Conservation (phyloP, 1,284 basidiomycete species). For the Tylopilus microsporus region DNA sequence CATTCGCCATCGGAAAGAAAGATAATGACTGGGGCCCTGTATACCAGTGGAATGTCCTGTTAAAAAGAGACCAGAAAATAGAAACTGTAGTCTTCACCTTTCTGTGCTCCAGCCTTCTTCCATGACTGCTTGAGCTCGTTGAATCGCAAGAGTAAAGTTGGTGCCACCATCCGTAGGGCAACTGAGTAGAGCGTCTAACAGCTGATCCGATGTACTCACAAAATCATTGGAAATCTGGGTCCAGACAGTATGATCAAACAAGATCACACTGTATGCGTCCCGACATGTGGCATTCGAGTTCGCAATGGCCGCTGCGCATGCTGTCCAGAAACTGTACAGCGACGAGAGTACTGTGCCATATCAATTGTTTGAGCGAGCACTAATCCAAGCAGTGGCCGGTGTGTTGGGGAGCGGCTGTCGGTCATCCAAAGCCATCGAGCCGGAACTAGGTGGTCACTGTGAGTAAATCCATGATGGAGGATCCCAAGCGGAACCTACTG, state of each 20-base stretch:
- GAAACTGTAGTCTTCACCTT: conserved; percentile 33
- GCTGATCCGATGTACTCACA: conserved; percentile 41
- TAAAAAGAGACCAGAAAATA: too few relatives aligned
- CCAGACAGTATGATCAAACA: conserved; percentile 21
- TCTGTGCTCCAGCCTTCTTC: conserved; percentile 51
- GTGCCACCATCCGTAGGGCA: conserved; percentile 41
- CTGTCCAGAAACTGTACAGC: conserved; percentile 29
- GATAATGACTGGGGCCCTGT: conserved; percentile 43
- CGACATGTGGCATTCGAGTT: too few relatives aligned
- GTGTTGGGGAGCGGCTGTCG: conserved; percentile 43
- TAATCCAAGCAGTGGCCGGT: conserved; percentile 41
- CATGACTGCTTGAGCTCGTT: conserved; percentile 10
- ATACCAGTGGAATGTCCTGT: not conserved
- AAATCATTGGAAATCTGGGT: conserved; percentile 46
- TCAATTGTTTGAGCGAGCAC: not conserved
- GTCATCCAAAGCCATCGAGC: conserved; percentile 36
- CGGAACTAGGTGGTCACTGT: too few relatives aligned
- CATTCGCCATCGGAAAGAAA: too few relatives aligned
- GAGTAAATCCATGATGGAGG: too few relatives aligned
- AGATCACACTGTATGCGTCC: too few relatives aligned
- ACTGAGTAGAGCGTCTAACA: conserved; percentile 40
- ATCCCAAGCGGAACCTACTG: too few relatives aligned
- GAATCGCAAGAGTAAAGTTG: conserved; percentile 32
- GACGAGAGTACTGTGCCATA: conserved; percentile 58
- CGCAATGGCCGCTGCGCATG: too few relatives aligned